phyloP scores from a whole-genome alignment of 345 rosid genomes.

The Clausena lansium region DNA sequence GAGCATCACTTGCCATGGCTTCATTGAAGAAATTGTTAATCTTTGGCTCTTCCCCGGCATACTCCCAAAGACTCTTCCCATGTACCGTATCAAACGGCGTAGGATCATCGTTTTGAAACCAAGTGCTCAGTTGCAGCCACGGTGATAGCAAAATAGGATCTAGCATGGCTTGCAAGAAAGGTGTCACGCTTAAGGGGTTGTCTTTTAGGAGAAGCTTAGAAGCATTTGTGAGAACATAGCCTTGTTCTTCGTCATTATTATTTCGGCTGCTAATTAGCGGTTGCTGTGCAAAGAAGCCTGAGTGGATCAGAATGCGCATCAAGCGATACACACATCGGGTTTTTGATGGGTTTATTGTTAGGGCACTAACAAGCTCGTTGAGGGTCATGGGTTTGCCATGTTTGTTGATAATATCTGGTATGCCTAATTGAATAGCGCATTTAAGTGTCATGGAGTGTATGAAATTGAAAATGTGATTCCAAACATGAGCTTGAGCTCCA shows the following conservation, averaged over 20 bases:
- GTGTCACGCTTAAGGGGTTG: conserved; percentile 28
- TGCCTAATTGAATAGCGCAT: conserved; percentile 44
- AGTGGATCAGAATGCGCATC: conserved; percentile 42
- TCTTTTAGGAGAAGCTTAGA: conserved; percentile 33
- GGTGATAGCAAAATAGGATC: conserved; percentile 25
- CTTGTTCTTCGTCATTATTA: conserved; percentile 7
- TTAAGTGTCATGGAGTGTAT: conserved; percentile 44
- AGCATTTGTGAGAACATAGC: conserved; percentile 26
- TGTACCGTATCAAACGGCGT: conserved; percentile 34
- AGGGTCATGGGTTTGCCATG: conserved; percentile 44
- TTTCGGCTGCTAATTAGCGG: neutral
- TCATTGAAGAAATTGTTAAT: conserved; percentile 13
- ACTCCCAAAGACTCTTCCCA: conserved; percentile 29
- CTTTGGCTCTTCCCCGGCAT: conserved; percentile 10
- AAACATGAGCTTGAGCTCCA: conserved; percentile 36
- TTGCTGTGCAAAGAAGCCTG: conserved; percentile 37
- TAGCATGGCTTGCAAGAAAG: conserved; percentile 25
- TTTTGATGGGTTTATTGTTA: conserved; percentile 29
- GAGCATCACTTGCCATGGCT: conserved; percentile 15
- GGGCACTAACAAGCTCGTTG: conserved; percentile 25
- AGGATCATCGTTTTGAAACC: conserved; percentile 28
- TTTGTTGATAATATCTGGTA: conserved; percentile 43
- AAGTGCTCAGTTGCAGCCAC: conserved; percentile 27
- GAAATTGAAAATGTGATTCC: conserved; percentile 38
- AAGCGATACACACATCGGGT: conserved; percentile 24